These are phyloP conservation scores for Lagenidium sp. DNA, from an alignment of 352 stramenopile species.

Conservation along the genomic window DNA sequence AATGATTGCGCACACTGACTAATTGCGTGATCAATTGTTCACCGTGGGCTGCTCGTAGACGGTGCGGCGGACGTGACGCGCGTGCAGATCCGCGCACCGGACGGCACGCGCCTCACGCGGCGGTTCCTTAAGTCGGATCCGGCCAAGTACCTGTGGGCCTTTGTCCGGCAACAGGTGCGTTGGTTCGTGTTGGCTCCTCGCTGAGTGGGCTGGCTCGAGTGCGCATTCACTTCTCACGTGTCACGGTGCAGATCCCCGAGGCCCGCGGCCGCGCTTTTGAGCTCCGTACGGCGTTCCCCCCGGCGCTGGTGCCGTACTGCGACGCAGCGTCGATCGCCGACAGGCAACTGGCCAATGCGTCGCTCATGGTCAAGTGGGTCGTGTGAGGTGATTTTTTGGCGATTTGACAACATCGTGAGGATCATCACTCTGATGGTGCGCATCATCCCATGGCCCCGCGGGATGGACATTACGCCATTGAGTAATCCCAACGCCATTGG, in stretches of 20 bases:
- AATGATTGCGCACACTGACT: neutral
- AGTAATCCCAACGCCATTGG: too few species aligned
- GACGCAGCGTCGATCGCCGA: slow-evolving; percentile 49
- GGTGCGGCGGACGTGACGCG: slow-evolving; percentile 40
- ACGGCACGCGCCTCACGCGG: slow-evolving; percentile 53
- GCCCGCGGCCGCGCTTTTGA: slow-evolving; percentile 58
- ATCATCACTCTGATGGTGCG: too few species aligned
- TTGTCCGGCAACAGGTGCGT: slow-evolving; percentile 60
- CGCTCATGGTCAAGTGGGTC: slow-evolving; percentile 70
- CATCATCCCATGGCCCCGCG: too few species aligned
- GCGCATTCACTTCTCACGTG: too few species aligned
- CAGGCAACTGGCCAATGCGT: slow-evolving; percentile 63
- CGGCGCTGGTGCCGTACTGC: slow-evolving; percentile 34
- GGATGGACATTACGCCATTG: too few species aligned
- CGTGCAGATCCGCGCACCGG: slow-evolving; percentile 58
- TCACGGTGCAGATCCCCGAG: slow-evolving; percentile 37
- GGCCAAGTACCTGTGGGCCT: slow-evolving; percentile 51
- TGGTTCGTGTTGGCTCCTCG: neutral
- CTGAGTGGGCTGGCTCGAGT: too few species aligned
- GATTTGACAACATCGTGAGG: too few species aligned
- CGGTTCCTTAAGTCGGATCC: slow-evolving; percentile 69
- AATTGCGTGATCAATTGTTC: too few species aligned
- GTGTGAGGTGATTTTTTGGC: slow-evolving; percentile 3
- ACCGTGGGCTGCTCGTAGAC: slow-evolving; percentile 28
- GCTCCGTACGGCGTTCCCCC: slow-evolving; percentile 60